Percentiles rank a stretch among this genome's conserved stretches.
These are phyloP conservation scores for Phytophthora sp. DNA, from an alignment of 352 stramenopile genomes.

Conservation along the genomic window DNA sequence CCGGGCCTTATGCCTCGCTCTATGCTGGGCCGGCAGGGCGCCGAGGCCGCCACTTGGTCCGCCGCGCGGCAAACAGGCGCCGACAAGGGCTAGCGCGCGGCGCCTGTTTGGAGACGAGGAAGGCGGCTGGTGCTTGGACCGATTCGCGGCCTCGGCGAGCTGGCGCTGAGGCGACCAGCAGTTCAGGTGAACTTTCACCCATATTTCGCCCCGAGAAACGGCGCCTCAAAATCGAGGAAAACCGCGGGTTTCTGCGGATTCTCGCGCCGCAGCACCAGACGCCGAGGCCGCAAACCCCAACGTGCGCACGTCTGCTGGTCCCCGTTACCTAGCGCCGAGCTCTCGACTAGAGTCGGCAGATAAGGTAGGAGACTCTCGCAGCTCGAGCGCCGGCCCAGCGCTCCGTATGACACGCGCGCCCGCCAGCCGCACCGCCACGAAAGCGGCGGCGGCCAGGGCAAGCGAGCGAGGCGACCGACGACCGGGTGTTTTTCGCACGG, in stretches of 20 bases:
- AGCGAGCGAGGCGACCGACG: not conserved
- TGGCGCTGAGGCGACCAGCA: too few species aligned
- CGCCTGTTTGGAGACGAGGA: conserved; percentile 17
- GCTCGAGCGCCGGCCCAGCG: not conserved
- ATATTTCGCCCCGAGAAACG: too few species aligned
- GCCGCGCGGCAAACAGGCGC: conserved; percentile 27
- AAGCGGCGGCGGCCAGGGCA: conserved; percentile 2
- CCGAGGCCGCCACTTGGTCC: conserved; percentile 18
- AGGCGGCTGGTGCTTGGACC: not conserved
- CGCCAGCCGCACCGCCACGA: conserved; percentile 7
- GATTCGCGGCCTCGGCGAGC: too few species aligned
- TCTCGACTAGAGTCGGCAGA: not conserved
- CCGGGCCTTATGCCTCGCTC: conserved; percentile 11
- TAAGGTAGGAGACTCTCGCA: not conserved
- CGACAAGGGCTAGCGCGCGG: too few species aligned
- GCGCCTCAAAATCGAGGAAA: not conserved
- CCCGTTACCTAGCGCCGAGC: conserved; percentile 8
- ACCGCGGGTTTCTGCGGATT: not conserved
- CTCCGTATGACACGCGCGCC: conserved; percentile 17
- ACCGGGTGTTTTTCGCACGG: too few species aligned
- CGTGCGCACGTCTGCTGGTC: conserved; percentile 1
- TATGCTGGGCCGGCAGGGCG: conserved; percentile 2
- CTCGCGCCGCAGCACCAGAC: conserved; percentile 6
- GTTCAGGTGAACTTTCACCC: too few species aligned
- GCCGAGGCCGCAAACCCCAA: not conserved